phyloP scores from a whole-genome alignment of 2,329 filamentous ascomycete genomes.

The Calonectria pauciramosa region DNA sequence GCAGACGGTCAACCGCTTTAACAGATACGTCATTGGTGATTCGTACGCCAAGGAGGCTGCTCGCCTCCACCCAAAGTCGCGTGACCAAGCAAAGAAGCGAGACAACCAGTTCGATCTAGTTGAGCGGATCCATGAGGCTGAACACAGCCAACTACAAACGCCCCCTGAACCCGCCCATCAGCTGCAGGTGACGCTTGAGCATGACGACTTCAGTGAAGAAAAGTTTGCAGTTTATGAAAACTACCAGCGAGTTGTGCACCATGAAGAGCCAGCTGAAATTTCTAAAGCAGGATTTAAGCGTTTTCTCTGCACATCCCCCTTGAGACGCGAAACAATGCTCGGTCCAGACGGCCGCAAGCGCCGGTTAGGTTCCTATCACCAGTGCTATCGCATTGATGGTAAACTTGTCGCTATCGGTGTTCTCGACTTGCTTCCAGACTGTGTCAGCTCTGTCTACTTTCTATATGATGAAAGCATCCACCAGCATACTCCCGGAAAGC shows the following conservation, averaged over 20 bases:
- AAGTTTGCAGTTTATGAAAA: conserved; percentile 81
- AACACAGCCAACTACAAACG: conserved; percentile 66
- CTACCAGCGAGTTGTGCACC: conserved; percentile 81
- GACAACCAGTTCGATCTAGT: conserved; percentile 77
- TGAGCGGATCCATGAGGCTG: conserved; percentile 78
- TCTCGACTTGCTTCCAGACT: conserved; percentile 81
- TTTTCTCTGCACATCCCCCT: conserved; percentile 81
- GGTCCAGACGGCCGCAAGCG: conserved; percentile 65
- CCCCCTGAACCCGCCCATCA: conserved; percentile 76
- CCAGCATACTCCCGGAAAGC: conserved; percentile 78
- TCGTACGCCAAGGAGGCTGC: conserved; percentile 75
- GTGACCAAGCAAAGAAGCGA: conserved; percentile 73
- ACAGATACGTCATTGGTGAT: conserved; percentile 77
- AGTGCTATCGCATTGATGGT: conserved; percentile 85
- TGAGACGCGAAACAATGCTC: conserved; percentile 62
- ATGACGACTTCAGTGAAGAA: conserved; percentile 79
- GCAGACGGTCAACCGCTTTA: conserved; percentile 83
- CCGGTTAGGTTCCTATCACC: conserved; percentile 81
- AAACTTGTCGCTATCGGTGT: conserved; percentile 82
- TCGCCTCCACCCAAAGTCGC: conserved; percentile 75
- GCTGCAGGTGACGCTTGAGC: conserved; percentile 79
- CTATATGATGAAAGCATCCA: conserved; percentile 84
- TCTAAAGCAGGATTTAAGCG: conserved; percentile 73
- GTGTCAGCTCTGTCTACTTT: conserved; percentile 87
- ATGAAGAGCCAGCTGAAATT: conserved; percentile 73